Base-by-base conservation (phyloP, 768 basidiomycete genomes). In the Termitomyces sp. region DNA sequence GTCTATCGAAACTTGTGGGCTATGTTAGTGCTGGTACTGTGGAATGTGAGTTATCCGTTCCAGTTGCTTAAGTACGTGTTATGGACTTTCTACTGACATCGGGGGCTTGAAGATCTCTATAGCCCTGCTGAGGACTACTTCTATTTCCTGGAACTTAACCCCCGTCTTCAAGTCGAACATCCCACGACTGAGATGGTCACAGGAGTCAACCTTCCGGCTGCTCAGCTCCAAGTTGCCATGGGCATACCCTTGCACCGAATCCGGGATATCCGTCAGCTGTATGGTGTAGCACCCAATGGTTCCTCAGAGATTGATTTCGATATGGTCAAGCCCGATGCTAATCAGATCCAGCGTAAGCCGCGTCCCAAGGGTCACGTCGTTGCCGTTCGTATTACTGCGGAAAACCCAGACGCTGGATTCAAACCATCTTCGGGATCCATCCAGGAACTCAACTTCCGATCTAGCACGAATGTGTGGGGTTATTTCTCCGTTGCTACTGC, bases 141-240 rank as follows among this genome's bases (percentile, higher is more conserved):
- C 79, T 94, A 91, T 79, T 99, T 99, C 84, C 83, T 99, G 64
- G 97, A 99, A 75, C 86, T 99, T 62, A 99, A 99, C 75, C 97
- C 97, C 50, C 96, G 97, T 83, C 89, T 99, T 25, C 97, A 99
- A 79, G 97, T 99, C 69, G 97, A 99, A 78, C 97, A 99, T 74
- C 97, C 97, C 10, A 99, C 97, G 11, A 99, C 97, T 25, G 97
- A 99, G 76, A 99, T 98, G 94, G 97, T 98, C n/a, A 88, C 91
- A 4, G 97, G 97, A 10, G 96, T 98, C 77, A 97, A 98, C 75
- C 85, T 99, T 56, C 97, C 97, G 31, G 95, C 96, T 59, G 92
- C 97, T 11, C 97, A 99, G 72, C 85, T 98, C 51, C 96, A 98
- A 73, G 81, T 99, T 65, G 94, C 97, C 32, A 99, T 99, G 97